Evolutionary conservation across 1,139 yeast species (phyloP), one percentile per base, ranked within the genome.

Genomic region (Suhomyces yuchorum): DNA sequence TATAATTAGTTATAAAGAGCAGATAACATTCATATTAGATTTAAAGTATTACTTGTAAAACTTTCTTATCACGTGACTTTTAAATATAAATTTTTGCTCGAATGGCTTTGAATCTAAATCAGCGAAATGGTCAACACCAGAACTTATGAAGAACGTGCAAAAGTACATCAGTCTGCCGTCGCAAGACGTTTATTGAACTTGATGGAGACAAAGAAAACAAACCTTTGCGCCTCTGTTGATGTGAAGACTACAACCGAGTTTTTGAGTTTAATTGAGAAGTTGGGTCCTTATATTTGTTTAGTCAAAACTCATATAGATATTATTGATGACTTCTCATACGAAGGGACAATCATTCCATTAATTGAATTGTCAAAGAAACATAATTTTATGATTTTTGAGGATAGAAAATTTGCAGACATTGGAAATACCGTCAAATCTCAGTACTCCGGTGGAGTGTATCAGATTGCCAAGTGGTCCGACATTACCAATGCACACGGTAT

Each of bases 391-490:
- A 85, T 92, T 55, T 92, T 92, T 63, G 99, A 92, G 70, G 99
- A 92, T 70, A 81, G 99, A 56, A 95, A 95, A 72, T 95, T 95
- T 69, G 99, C 99, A 24, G 99, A 95, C 67, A 95, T 95, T 60
- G 99, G 99, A n/a, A 90, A 91, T 61, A 95, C 99, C 1, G 99
- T 93, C 44, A 92, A 92, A 70, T 80, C 89, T 37, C 99, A 95
- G 69, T 95, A 93, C 68, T 74, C 86, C 37, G 89, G 96, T 38
- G 99, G 99, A 41, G 85, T 90, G 3, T 91, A 82, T 73, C 82
- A 81, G 63, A 93, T 93, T 53, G 95, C 96, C 9, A 73, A 83
- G 59, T 95, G 99, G 99, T 83, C 99, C 0, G 97, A 95, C 62
- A 89, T 95, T 53, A 92, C 98, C 43, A 95, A 95, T 66, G 99